Conservation (phyloP, 306 rosid species). For the Fagus crenata region DNA sequence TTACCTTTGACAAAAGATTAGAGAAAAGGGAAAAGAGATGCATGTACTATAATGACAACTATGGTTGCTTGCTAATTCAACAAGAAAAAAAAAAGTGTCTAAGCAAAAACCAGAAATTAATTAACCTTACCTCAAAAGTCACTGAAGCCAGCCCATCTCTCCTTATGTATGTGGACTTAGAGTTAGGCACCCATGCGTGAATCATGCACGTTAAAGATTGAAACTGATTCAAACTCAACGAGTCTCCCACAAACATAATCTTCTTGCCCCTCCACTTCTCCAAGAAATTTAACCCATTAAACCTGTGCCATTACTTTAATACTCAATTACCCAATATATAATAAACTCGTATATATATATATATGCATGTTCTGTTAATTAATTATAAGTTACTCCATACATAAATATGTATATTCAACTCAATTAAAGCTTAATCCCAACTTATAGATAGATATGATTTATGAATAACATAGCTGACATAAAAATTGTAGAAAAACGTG, state of each 20-base stretch:
- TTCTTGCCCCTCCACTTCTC: constrained; percentile 80
- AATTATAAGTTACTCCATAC: no score
- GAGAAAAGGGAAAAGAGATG: constrained; percentile 21
- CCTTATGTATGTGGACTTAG: constrained; percentile 47
- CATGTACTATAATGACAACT: constrained; percentile 3
- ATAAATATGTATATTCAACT: no score
- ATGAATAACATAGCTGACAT: neutral
- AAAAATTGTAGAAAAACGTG: neutral
- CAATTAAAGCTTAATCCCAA: no score
- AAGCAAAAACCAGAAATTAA: neutral
- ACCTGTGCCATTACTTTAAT: constrained; percentile 43
- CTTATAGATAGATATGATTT: no score
- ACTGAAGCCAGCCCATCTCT: constrained; percentile 53
- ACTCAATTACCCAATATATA: neutral
- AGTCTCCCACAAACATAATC: constrained; percentile 95
- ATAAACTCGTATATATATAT: neutral
- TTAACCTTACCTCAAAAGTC: constrained; percentile 60
- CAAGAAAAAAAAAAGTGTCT: neutral
- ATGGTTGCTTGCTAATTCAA: neutral
- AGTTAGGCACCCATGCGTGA: constrained; percentile 74
- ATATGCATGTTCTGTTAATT: neutral
- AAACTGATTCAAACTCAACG: constrained; percentile 85
- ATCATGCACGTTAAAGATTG: constrained; percentile 83
- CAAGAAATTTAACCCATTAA: constrained; percentile 66
- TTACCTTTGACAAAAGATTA: constrained; percentile 3